phyloP scores from a whole-genome alignment of 2,329 filamentous ascomycete genomes.

The Lithohypha guttulata region DNA sequence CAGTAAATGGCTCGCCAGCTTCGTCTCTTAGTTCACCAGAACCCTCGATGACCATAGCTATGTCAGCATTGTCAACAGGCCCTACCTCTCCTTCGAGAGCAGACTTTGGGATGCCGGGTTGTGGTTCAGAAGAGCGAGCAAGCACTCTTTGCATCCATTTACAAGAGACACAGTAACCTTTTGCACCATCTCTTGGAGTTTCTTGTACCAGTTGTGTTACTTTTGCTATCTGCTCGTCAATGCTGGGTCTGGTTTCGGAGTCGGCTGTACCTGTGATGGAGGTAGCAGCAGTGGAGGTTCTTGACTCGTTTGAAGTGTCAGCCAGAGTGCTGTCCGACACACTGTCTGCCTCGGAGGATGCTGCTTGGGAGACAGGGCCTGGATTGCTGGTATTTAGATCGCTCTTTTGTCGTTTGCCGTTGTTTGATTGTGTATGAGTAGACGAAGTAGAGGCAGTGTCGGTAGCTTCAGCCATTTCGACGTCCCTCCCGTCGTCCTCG shows the following conservation, averaged over 20 bases:
- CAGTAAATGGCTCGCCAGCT: constrained; percentile 50
- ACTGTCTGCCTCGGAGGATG: constrained; percentile 24
- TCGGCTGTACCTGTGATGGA: constrained; percentile 21
- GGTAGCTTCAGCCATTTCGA: constrained; percentile 25
- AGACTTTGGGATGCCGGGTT: constrained; percentile 48
- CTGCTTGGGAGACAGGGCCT: constrained; percentile 25
- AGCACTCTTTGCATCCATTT: constrained; percentile 68
- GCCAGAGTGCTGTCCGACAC: constrained; percentile 29
- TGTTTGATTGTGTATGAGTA: constrained; percentile 9
- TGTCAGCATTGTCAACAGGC: constrained; percentile 76
- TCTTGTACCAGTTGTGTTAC: constrained; percentile 53
- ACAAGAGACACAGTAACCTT: constrained; percentile 66
- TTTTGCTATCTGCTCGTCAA: constrained; percentile 63
- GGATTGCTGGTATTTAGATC: constrained; percentile 25
- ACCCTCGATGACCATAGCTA: constrained; percentile 51
- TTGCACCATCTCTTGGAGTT: constrained; percentile 40
- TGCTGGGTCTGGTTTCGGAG: constrained; percentile 30
- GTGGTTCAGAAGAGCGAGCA: constrained; percentile 50
- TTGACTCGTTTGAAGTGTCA: constrained; percentile 31
- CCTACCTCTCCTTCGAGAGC: constrained; percentile 56
- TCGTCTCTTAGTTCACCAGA: constrained; percentile 34
- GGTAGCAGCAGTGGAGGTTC: constrained; percentile 27
- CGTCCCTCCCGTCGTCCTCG: constrained; percentile 19
- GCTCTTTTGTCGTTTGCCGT: constrained; percentile 17
- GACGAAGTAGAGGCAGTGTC: constrained; percentile 9